These are phyloP conservation scores for Beverwykella pulmonaria DNA, from an alignment of 495 filamentous ascomycete species.

Conservation along the genomic window DNA sequence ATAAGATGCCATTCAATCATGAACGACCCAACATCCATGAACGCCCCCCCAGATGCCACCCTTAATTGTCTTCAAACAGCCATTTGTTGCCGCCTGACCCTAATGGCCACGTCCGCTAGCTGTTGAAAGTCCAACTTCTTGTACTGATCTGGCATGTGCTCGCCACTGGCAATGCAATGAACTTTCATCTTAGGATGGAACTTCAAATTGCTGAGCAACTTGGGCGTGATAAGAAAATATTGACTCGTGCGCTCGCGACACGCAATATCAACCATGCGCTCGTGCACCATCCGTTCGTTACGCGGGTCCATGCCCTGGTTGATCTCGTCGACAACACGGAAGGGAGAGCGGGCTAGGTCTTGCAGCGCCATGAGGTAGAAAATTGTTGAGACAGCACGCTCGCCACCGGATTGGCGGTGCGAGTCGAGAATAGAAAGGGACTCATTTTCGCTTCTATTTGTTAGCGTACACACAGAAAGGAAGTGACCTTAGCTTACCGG, in stretches of 20 bases:
- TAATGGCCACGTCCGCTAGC: slow-evolving; percentile 50
- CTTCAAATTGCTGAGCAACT: slow-evolving; percentile 78
- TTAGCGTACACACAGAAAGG: slow-evolving; percentile 1
- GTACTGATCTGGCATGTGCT: slow-evolving; percentile 71
- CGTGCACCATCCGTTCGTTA: slow-evolving; percentile 97
- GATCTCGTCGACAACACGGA: slow-evolving; percentile 99
- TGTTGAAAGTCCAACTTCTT: slow-evolving; percentile 59
- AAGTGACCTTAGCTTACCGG: slow-evolving; percentile 57
- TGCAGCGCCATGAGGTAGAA: slow-evolving; percentile 99
- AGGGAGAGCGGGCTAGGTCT: slow-evolving; percentile 89
- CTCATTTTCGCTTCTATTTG: slow-evolving; percentile 67
- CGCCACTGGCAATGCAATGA: slow-evolving; percentile 89
- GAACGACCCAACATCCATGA: not conserved
- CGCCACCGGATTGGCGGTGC: slow-evolving; percentile 94
- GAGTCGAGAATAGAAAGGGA: slow-evolving; percentile 79
- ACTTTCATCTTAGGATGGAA: slow-evolving; percentile 92
- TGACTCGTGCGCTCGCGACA: slow-evolving; percentile 69
- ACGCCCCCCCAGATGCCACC: not conserved
- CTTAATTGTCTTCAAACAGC: not conserved
- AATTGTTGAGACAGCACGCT: slow-evolving; percentile 94
- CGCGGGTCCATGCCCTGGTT: slow-evolving; percentile 99
- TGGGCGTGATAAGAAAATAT: slow-evolving; percentile 99
- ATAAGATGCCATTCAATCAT: not conserved
- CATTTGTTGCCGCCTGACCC: not conserved
- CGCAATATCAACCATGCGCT: slow-evolving; percentile 92